These are phyloP conservation scores for Colletotrichum sp. DNA, from an alignment of 2,329 filamentous ascomycete genomes.

Conservation along the genomic window DNA sequence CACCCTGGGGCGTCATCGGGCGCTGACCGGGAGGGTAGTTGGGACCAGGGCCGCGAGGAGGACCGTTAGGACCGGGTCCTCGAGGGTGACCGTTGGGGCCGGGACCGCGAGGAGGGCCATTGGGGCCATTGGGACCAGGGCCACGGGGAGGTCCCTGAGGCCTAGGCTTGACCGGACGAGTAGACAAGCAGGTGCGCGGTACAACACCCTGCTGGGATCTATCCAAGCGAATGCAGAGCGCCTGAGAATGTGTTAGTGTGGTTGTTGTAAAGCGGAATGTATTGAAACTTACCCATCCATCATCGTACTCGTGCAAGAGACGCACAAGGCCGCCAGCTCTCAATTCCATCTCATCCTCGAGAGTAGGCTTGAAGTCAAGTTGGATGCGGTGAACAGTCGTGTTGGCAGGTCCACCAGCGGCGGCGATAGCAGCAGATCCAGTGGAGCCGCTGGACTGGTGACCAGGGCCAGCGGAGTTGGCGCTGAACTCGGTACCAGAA, in stretches of 20 bases:
- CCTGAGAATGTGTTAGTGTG: slow-evolving; percentile 55
- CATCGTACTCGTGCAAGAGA: slow-evolving; percentile 94
- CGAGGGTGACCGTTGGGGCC: slow-evolving; percentile 34
- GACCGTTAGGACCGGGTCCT: slow-evolving; percentile 29
- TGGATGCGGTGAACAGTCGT: slow-evolving; percentile 87
- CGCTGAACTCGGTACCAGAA: slow-evolving; percentile 66
- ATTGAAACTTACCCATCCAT: slow-evolving; percentile 83
- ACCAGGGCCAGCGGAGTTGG: slow-evolving; percentile 57
- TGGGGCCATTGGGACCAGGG: slow-evolving; percentile 55
- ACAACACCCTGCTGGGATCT: slow-evolving; percentile 91
- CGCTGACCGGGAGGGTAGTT: slow-evolving; percentile 37
- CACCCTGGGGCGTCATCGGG: slow-evolving; percentile 44
- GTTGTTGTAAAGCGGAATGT: background rate
- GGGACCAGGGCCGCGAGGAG: slow-evolving; percentile 33
- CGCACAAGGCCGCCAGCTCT: slow-evolving; percentile 83
- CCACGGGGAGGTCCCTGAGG: slow-evolving; percentile 55
- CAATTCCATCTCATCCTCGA: slow-evolving; percentile 90
- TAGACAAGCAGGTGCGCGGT: slow-evolving; percentile 91
- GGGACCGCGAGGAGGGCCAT: slow-evolving; percentile 31
- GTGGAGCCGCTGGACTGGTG: slow-evolving; percentile 49
- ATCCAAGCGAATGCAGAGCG: slow-evolving; percentile 89
- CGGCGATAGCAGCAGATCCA: slow-evolving; percentile 65
- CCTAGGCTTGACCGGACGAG: slow-evolving; percentile 88
- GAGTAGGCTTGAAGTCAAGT: slow-evolving; percentile 89
- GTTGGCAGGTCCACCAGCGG: slow-evolving; percentile 63